Evolutionary conservation across 768 basidiomycete genomes (phyloP).

Genomic region (Wakefieldia striispora): DNA sequence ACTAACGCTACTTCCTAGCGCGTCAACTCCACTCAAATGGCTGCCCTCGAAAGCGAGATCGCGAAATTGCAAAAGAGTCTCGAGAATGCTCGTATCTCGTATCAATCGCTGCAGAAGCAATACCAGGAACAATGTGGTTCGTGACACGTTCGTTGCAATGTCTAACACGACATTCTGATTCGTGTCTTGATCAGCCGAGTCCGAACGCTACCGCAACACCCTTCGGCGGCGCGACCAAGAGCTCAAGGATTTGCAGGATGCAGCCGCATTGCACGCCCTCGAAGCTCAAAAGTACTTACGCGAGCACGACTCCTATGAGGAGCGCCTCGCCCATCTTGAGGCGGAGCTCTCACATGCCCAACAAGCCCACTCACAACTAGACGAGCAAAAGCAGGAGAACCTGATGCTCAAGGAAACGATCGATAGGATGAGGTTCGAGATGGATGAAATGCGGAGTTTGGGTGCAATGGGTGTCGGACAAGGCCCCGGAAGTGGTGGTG

Average conservation of each 20-base stretch:
- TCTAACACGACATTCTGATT: not conserved
- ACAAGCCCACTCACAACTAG: conserved; percentile 69
- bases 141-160: conserved; percentile 28
- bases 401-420: conserved; percentile 93
- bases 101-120: conserved; percentile 77
- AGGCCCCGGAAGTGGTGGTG: conserved; percentile 40
- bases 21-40: conserved; percentile 63
- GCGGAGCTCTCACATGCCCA: conserved; percentile 67
- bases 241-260: conserved; percentile 63
- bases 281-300: conserved; percentile 65
- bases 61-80: conserved; percentile 70
- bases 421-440: conserved; percentile 88
- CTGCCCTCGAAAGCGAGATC: conserved; percentile 74
- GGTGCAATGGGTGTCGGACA: conserved; percentile 33
- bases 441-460: conserved; percentile 81
- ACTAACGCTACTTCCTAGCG: conserved; percentile 41
- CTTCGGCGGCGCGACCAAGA: conserved; percentile 74
- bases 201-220: conserved; percentile 74
- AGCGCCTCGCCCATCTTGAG: conserved; percentile 68
- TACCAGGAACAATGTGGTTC: conserved; percentile 85
- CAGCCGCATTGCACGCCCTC: conserved; percentile 54
- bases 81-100: conserved; percentile 69
- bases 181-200: conserved; percentile 47
- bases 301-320: conserved; percentile 72
- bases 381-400: conserved; percentile 95